Evolutionary conservation across 139 green algal genomes (phyloP), one percentile per base, ranked within the genome.

Genomic region (Trebouxia sp.): DNA sequence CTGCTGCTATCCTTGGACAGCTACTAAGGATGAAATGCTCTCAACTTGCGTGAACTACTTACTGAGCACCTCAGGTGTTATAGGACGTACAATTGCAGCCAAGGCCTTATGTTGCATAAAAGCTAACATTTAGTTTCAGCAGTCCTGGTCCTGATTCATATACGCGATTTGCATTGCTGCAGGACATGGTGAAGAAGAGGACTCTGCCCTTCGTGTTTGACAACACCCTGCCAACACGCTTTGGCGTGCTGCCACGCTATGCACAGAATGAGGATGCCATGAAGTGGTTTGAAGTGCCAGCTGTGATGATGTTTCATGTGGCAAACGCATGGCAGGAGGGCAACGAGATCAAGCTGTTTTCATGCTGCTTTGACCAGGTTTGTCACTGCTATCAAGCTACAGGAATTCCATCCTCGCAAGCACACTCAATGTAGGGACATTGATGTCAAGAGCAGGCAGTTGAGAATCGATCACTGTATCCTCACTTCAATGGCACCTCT

Each of bases 111-210:
- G n/a, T n/a, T n/a, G n/a, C n/a, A n/a, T n/a, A n/a, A n/a, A n/a
- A n/a, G n/a, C n/a, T n/a, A n/a, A n/a, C n/a, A n/a, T n/a, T n/a
- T n/a, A n/a, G n/a, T n/a, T n/a, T n/a, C n/a, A n/a, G n/a, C n/a
- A n/a, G n/a, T n/a, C n/a, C n/a, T n/a, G n/a, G n/a, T n/a, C n/a
- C n/a, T n/a, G 9, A 35, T 35, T 15, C 58, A 24, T 41, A 37
- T 1, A 70, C 14, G n/a, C 8, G 7, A 51, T 15, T 65, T 6
- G 10, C 8, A 17, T 26, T 70, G 51, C 6, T 79, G 35, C 88
- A 94, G 91, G 69, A 62, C 9, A 94, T 94, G 88, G 83, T 95
- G 0, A 92, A 90, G 81, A 65, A 88, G 39, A 82, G 76, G 37
- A 80, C 79, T 37, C 26, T 95, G 79, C 91, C 91, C 0, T 90